Base-by-base conservation (phyloP, 2,329 filamentous ascomycete genomes). In the Fusarium tuaranense region DNA sequence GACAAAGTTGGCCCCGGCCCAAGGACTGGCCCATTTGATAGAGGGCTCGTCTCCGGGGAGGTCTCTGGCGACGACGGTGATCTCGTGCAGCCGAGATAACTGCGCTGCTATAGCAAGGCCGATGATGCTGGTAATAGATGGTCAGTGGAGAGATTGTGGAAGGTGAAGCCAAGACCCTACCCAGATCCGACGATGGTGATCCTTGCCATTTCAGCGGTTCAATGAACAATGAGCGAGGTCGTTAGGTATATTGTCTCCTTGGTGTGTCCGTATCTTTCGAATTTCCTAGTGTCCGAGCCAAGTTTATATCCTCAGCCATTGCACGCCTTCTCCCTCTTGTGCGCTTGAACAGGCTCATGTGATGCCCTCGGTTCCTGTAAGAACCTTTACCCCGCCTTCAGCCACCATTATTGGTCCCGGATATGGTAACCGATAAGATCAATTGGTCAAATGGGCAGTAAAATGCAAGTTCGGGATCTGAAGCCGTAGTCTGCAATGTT, bases 81-180 rank as follows among this genome's bases (percentile, higher is more conserved):
- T 51, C 9, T 68, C 60, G 25, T 68, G 60, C 14, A 59, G 32
- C 12, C 51, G 30, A 6, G 60, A 48, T 8, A 68, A 39, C 25
- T 63, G 65, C 4, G 59, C 34, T 10, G 65, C 65, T 39, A 64
- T 59, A 9, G 65, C 39, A 13, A 68, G n/a, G 60, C 65, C 65
- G 36, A 57, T 59, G 25, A 68, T 68, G 7, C 65, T 68, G 25
- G 32, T 32, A 9, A n/a, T 38, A 36, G 2, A 39, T 18, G 14
- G 16, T 36, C 14, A 32, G 25, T 6, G 7, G 18, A 30, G 18
- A n/a, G 25, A 12, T 4, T 53, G 25, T 38, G 14, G 2, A 2
- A 7, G n/a, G 22, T 8, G 9, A 20, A 27, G 44, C 13, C 4
- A 36, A 34, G 14, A 16, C 36, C 18, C 0, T 39, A 64, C 62